Conservation (phyloP, 208 protist species). For the Angomonas ambiguus region DNA sequence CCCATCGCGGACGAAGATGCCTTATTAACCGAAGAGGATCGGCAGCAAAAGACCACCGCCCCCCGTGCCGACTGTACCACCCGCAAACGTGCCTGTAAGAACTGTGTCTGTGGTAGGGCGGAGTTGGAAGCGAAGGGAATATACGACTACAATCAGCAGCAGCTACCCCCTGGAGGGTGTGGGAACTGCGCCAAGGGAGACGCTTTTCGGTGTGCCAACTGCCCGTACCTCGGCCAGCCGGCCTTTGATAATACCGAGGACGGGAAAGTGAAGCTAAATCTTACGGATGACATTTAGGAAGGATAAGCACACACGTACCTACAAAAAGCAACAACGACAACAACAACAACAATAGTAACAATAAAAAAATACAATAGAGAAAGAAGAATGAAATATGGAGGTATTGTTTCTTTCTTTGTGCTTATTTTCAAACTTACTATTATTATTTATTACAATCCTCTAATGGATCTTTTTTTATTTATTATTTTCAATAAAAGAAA, state of each 20-base stretch:
- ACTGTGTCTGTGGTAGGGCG: slow-evolving; percentile 80
- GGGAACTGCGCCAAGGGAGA: slow-evolving; percentile 87
- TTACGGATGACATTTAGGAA: slow-evolving; percentile 60
- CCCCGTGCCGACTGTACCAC: slow-evolving; percentile 77
- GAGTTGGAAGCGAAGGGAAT: slow-evolving; percentile 61
- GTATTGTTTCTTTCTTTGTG: slow-evolving; percentile 6
- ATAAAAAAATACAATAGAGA: background rate
- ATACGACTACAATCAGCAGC: slow-evolving; percentile 22
- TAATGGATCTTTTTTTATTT: background rate
- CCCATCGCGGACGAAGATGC: slow-evolving; percentile 70
- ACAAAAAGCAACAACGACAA: slow-evolving; percentile 16
- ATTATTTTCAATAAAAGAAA: background rate
- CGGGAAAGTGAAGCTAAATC: slow-evolving; percentile 84
- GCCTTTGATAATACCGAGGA: slow-evolving; percentile 79
- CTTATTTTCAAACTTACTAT: slow-evolving; percentile 8
- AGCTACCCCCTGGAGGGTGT: slow-evolving; percentile 73
- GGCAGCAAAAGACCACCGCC: slow-evolving; percentile 30
- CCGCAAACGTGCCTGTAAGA: slow-evolving; percentile 79
- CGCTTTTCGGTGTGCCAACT: slow-evolving; percentile 87
- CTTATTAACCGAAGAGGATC: slow-evolving; percentile 76
- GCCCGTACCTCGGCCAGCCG: slow-evolving; percentile 82
- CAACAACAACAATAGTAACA: too few relatives aligned
- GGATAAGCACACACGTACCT: slow-evolving; percentile 2
- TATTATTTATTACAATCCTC: background rate
- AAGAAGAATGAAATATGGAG: background rate